Evolutionary conservation across 257 asterid species (phyloP).

Genomic region (Nicotiana tomentosiformis): DNA sequence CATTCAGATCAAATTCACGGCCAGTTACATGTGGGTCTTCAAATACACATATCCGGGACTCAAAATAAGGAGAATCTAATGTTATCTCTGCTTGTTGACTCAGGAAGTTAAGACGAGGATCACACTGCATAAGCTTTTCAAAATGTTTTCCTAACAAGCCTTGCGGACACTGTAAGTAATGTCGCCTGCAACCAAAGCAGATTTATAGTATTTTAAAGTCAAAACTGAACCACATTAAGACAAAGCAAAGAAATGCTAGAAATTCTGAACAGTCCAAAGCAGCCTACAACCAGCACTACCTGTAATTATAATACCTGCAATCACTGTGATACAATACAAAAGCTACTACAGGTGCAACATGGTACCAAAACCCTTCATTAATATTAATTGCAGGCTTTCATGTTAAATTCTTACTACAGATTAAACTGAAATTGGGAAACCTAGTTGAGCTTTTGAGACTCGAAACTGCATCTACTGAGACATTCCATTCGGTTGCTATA

Average conservation of each 20-base stretch:
- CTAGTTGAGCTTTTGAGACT: background rate
- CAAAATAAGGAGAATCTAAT: constrained; percentile 72
- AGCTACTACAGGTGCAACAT: background rate
- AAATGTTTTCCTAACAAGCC: constrained; percentile 88
- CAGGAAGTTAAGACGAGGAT: constrained; percentile 81
- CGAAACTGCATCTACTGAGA: background rate
- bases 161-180: constrained; percentile 77
- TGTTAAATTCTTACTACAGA: background rate
- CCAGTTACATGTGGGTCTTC: constrained; percentile 46
- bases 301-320: background rate
- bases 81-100: constrained; percentile 80
- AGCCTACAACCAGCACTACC: background rate
- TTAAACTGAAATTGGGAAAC: background rate
- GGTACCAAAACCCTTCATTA: background rate
- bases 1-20: constrained; percentile 48
- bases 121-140: constrained; percentile 88
- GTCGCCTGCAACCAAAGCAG: constrained; percentile 48
- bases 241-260: background rate
- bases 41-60: constrained; percentile 43
- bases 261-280: background rate
- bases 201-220: background rate
- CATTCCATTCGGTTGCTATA: background rate
- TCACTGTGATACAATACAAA: background rate
- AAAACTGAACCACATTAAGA: background rate
- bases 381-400: background rate